These are phyloP conservation scores for Berkeleyomyces rouxiae DNA, from an alignment of 2,329 filamentous ascomycete species.

Conservation along the genomic window DNA sequence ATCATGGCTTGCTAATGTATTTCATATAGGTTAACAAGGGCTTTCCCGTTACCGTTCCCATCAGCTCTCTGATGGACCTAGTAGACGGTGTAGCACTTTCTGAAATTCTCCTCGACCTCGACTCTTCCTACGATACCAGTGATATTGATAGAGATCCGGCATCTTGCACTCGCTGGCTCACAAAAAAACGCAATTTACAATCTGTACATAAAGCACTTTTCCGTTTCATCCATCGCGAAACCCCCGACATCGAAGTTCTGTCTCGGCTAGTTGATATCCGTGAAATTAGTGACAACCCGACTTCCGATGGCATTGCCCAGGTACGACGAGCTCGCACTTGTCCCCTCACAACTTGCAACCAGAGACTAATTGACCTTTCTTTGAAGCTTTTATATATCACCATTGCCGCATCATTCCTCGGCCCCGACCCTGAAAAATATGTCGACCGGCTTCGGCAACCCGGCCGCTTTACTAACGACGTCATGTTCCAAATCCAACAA, in stretches of 20 bases:
- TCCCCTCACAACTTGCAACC: background rate
- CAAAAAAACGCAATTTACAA: constrained; percentile 36
- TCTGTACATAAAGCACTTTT: constrained; percentile 37
- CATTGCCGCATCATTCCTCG: constrained; percentile 42
- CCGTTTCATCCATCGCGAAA: constrained; percentile 37
- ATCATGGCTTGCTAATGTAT: background rate
- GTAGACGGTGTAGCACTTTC: constrained; percentile 38
- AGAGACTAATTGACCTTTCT: constrained; percentile 1
- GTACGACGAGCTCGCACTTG: constrained; percentile 20
- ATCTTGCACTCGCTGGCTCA: constrained; percentile 26
- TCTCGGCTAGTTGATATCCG: constrained; percentile 39
- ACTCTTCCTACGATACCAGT: constrained; percentile 37
- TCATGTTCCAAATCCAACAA: constrained; percentile 30
- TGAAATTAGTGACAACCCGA: constrained; percentile 39
- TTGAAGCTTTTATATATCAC: constrained; percentile 42
- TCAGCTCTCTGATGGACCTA: constrained; percentile 34
- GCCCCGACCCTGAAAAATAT: constrained; percentile 38
- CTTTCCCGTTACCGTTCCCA: constrained; percentile 29
- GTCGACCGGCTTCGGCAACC: constrained; percentile 28
- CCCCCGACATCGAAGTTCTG: constrained; percentile 34
- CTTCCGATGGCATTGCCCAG: constrained; percentile 36
- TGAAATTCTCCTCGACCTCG: constrained; percentile 40
- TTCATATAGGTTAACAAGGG: constrained; percentile 22
- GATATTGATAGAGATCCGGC: constrained; percentile 33
- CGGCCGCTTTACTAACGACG: constrained; percentile 23